A percentile compares a stretch with the other conserved stretches of the same genome.
Conservation (phyloP, 345 rosid species). For the Corchorus olitorius region DNA sequence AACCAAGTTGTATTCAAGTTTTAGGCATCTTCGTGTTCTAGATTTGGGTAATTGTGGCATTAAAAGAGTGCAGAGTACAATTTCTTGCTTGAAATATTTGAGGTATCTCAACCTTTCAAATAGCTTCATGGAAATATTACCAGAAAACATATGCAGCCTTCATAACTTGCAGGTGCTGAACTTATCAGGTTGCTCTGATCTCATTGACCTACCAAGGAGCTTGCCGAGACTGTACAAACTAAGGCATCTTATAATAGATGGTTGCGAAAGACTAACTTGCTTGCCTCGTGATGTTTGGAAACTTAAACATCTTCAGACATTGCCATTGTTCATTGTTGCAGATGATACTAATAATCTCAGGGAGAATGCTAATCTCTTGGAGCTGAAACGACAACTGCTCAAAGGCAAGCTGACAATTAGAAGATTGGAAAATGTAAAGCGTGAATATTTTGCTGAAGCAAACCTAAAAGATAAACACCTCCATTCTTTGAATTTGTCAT, state of each 20-base stretch:
- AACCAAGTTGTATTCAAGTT: constrained; percentile 20
- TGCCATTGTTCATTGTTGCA: constrained; percentile 27
- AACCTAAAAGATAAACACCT: constrained; percentile 12
- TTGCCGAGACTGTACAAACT: neutral
- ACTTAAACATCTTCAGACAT: constrained; percentile 17
- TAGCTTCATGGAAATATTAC: constrained; percentile 17
- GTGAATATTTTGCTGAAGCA: neutral
- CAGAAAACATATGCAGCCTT: constrained; percentile 25
- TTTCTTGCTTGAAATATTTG: constrained; percentile 21
- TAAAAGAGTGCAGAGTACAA: constrained; percentile 10
- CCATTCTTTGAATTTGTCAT: constrained; percentile 17
- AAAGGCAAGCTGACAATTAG: constrained; percentile 16
- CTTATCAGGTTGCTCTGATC: constrained; percentile 22
- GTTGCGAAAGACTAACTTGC: constrained; percentile 15
- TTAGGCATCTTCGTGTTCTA: constrained; percentile 19
- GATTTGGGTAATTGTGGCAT: constrained; percentile 30
- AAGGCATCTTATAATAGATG: constrained; percentile 25
- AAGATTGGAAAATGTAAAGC: constrained; percentile 12
- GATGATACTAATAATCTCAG: neutral
- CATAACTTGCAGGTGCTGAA: constrained; percentile 19
- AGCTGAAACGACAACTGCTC: constrained; percentile 2
- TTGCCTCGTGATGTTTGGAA: neutral
- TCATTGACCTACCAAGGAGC: constrained; percentile 21
- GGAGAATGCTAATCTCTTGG: neutral
- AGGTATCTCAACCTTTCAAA: constrained; percentile 26